phyloP scores from a whole-genome alignment of 106 monocot species.

The Apostasia shenzhenica region DNA sequence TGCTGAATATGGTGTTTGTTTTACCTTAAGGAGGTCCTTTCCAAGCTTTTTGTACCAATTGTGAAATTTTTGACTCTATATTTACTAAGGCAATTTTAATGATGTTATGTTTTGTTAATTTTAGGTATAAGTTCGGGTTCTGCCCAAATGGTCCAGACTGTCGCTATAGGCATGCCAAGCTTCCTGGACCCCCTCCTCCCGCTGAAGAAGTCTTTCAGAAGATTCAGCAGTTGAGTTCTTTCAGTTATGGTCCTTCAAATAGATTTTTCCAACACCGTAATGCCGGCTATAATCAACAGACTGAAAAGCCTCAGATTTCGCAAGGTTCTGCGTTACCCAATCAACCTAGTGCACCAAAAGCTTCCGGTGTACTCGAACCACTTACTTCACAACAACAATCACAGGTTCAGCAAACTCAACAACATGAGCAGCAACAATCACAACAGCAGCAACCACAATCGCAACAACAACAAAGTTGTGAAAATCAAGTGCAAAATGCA shows the following conservation, averaged over 20 bases:
- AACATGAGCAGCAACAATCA: slow-evolving; percentile 12
- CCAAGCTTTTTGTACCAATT: neutral
- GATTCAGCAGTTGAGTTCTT: slow-evolving; percentile 84
- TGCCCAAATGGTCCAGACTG: slow-evolving; percentile 97
- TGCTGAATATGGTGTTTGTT: no score
- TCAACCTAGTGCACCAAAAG: slow-evolving; percentile 28
- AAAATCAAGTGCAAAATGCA: slow-evolving; percentile 37
- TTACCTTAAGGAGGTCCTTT: neutral
- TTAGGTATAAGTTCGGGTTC: slow-evolving; percentile 97
- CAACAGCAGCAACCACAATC: slow-evolving; percentile 21
- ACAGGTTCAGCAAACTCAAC: slow-evolving; percentile 29
- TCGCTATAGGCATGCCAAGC: slow-evolving; percentile 90
- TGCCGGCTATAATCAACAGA: slow-evolving; percentile 49
- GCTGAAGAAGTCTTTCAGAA: slow-evolving; percentile 96
- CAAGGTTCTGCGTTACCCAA: slow-evolving; percentile 27
- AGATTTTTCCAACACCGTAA: slow-evolving; percentile 70
- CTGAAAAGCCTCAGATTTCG: slow-evolving; percentile 49
- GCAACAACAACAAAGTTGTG: slow-evolving; percentile 29
- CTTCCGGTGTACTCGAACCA: slow-evolving; percentile 18
- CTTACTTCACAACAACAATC: slow-evolving; percentile 33
- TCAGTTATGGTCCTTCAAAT: slow-evolving; percentile 51
- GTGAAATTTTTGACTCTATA: no score
- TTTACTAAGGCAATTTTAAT: neutral
- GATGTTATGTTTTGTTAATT: slow-evolving; percentile 4
- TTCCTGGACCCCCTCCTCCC: slow-evolving; percentile 88